These are phyloP conservation scores for Cupressus sempervirens DNA, from an alignment of 75 land plant species.

Conservation along the genomic window DNA sequence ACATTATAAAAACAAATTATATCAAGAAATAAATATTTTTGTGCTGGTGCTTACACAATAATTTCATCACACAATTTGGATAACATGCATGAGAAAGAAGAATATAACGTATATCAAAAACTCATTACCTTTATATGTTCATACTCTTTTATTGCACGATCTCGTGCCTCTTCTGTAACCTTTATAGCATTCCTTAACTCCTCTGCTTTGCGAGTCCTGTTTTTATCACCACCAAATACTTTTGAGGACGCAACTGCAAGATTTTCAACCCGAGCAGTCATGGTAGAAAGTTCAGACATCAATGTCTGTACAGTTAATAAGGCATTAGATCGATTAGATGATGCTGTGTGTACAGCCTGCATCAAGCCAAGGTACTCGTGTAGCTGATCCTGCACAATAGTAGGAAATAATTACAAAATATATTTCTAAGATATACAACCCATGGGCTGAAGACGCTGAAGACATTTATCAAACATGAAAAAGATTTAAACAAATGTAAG, in stretches of 20 bases:
- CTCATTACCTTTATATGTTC: slow-evolving; percentile 43
- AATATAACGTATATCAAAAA: background rate
- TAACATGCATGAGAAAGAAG: background rate
- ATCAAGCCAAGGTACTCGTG: slow-evolving; percentile 48
- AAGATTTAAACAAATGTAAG: background rate
- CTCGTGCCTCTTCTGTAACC: slow-evolving; percentile 33
- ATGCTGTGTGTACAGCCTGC: slow-evolving; percentile 49
- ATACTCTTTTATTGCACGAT: slow-evolving; percentile 35
- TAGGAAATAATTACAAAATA: background rate
- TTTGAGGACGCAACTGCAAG: slow-evolving; percentile 32
- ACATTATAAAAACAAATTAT: background rate
- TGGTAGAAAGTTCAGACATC: slow-evolving; percentile 29
- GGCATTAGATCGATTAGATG: slow-evolving; percentile 38
- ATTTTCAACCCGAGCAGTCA: slow-evolving; percentile 32
- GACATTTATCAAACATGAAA: background rate
- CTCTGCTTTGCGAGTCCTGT: slow-evolving; percentile 32
- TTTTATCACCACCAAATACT: slow-evolving; percentile 45
- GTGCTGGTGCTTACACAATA: background rate
- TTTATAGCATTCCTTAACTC: slow-evolving; percentile 38
- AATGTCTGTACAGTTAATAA: slow-evolving; percentile 45
- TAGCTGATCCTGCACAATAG: slow-evolving; percentile 31
- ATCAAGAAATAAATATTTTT: slow-evolving; percentile 1
- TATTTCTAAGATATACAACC: background rate
- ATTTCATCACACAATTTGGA: background rate
- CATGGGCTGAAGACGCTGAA: background rate